Evolutionary conservation across 768 basidiomycete genomes (phyloP), one percentile per base, ranked within the genome.

Genomic region (Lentinula aciculospora): DNA sequence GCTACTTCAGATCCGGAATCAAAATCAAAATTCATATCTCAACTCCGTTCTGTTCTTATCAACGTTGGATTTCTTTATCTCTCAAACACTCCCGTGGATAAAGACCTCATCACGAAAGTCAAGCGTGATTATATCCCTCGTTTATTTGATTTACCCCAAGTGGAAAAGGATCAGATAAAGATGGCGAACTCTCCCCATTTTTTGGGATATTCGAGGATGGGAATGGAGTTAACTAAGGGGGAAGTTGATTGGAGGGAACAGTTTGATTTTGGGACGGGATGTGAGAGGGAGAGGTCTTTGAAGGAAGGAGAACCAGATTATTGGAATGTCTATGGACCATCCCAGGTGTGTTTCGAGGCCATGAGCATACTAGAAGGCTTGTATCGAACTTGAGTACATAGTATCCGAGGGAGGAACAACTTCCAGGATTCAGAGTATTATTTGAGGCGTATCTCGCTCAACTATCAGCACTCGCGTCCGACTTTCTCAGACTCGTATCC

Each of bases 1-100:
- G 19, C 46, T 28, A 12, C 42, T 21, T 34, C 32, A 13, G 1
- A 28, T 31, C 23, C 31, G 8, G 48, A 50, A 37, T 53, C 53
- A 37, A 76, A 70, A 44, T 64, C 73, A 12, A 63, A 70, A 54
- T 83, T 83, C 63, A 68, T 83, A 56, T 61, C 65, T 1, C 75
- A 80, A 53, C 75, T 84, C 2, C 74, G 72, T 21, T 67, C 79
- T 58, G 80, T 80, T 0, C 71, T 84, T 62, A 70, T 81, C 66
- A 74, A 79, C 31, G 79, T 82, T 63, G 82, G 81, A 25, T 83
- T 83, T 61, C 71, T 82, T 57, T 83, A 83, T 65, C 69, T 83
- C 34, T 66, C 74, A 46, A 76, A 83, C 59, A 69, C 78, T 21
- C 74, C 79, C 3, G 71, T 83, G 13, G 66, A 72, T 4, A 63